Percentiles rank a stretch among this genome's conserved stretches.
Evolutionary conservation across 2,329 filamentous ascomycete species (phyloP).

Genomic region (Didymella pinodella): DNA sequence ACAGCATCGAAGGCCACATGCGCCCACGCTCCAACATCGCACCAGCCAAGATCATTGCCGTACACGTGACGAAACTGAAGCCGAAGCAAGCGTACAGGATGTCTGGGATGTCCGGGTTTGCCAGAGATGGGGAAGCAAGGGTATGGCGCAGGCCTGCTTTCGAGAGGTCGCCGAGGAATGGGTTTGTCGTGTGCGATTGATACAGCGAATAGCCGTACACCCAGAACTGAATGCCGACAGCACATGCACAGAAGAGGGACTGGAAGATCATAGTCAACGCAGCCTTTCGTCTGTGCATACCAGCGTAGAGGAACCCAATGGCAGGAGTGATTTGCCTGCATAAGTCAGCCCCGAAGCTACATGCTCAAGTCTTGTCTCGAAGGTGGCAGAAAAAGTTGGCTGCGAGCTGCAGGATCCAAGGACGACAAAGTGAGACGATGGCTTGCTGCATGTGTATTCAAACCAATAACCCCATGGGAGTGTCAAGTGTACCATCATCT

Average conservation of each 20-base stretch:
- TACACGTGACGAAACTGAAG: conserved; percentile 47
- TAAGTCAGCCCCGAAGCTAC: conserved; percentile 4
- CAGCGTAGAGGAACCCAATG: conserved; percentile 47
- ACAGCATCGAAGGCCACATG: conserved; percentile 43
- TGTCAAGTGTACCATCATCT: not conserved
- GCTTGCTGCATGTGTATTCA: not conserved
- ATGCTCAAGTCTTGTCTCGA: not conserved
- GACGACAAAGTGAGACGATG: not conserved
- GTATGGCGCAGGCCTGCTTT: conserved; percentile 44
- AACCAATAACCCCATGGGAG: not conserved
- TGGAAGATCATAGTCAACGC: conserved; percentile 58
- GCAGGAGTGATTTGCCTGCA: conserved; percentile 46
- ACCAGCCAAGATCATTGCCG: conserved; percentile 46
- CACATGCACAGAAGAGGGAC: conserved; percentile 58
- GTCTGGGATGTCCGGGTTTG: conserved; percentile 45
- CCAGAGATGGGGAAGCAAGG: conserved; percentile 41
- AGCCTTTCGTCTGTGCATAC: conserved; percentile 44
- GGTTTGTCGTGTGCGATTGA: conserved; percentile 41
- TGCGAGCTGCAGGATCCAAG: not conserved
- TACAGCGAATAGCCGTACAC: conserved; percentile 58
- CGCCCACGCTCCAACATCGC: conserved; percentile 47
- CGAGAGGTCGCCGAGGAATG: conserved; percentile 43
- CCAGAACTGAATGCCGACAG: conserved; percentile 59
- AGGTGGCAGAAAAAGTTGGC: not conserved
- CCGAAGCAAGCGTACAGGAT: conserved; percentile 47